Evolutionary conservation across 306 rosid species (phyloP), one percentile per base, ranked within the genome.

Genomic region (Castanea mollissima): DNA sequence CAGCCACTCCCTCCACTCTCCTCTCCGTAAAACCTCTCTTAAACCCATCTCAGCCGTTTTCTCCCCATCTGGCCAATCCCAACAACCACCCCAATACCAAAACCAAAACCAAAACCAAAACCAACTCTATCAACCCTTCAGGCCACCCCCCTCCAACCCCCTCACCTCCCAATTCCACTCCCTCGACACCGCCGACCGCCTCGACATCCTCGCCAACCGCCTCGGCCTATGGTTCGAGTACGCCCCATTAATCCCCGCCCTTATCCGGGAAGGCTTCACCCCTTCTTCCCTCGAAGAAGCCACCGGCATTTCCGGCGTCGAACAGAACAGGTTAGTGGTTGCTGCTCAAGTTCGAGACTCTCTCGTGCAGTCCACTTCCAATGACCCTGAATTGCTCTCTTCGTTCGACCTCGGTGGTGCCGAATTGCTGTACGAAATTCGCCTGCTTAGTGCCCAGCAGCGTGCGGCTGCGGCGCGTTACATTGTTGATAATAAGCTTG

Each of bases 141-240:
- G 96, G 16, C 96, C 98, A 0, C 99, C 99, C 3, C 91, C 96
- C 7, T 64, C 93, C 0, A 78, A 81, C 60, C 84, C 87, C 20
- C 79, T 95, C 14, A 96, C 96, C 0, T 8, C 87, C 5, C 71
- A 88, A 18, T 91, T 35, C 83, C 57, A 80, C 3, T 74, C 83
- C 55, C 97, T 95, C 18, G 99, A 95, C 82, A 12, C 77, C 75
- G 34, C 62, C 0, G 56, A 70, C n/a, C 90, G 84, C 49, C 80
- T 95, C 65, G 90, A 91, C 0, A 76, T 91, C 58, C 97, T 95
- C 34, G 11, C 89, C 34, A 85, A 90, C 73, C 98, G 98, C 21
- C 86, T 95, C 55, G 99, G 99, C 56, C 79, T 74, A n/a, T 95
- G 99, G 99, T 78, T 68, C 76, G 88, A 92, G 35, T 92, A 83